Evolutionary conservation across 2,329 filamentous ascomycete genomes (phyloP).

Genomic region (Cordyceps cateniannulata): DNA sequence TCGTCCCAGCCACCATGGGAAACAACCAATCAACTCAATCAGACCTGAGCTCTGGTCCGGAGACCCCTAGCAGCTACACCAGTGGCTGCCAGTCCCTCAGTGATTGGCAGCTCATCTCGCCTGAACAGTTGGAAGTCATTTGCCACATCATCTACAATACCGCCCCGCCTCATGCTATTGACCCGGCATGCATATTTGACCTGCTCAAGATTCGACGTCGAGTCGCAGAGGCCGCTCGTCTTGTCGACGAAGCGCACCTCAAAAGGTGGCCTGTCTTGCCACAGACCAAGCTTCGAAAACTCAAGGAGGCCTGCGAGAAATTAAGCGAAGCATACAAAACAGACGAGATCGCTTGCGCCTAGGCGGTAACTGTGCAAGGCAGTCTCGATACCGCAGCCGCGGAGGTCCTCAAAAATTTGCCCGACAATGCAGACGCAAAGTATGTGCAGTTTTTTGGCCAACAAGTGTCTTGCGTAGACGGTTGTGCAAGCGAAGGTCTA

Average conservation of each 20-base stretch:
- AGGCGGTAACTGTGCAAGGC: slow-evolving; percentile 74
- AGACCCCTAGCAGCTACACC: too few species aligned
- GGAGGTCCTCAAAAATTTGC: slow-evolving; percentile 63
- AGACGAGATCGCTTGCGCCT: slow-evolving; percentile 77
- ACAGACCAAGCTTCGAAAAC: slow-evolving; percentile 71
- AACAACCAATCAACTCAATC: too few species aligned
- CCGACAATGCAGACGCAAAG: slow-evolving; percentile 65
- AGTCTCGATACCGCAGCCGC: slow-evolving; percentile 70
- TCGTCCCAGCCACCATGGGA: too few species aligned
- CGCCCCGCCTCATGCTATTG: slow-evolving; percentile 68
- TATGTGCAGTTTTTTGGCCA: slow-evolving; percentile 94
- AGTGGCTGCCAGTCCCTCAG: too few species aligned
- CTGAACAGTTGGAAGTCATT: slow-evolving; percentile 55
- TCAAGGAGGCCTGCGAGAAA: slow-evolving; percentile 73
- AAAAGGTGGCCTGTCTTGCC: slow-evolving; percentile 59
- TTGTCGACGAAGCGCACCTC: slow-evolving; percentile 45
- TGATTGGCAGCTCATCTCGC: background rate
- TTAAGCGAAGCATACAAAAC: slow-evolving; percentile 70
- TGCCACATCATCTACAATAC: slow-evolving; percentile 75
- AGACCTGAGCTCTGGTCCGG: too few species aligned
- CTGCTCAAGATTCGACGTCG: slow-evolving; percentile 73
- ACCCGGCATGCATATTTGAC: slow-evolving; percentile 77
- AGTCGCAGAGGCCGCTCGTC: slow-evolving; percentile 72
- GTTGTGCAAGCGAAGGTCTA: slow-evolving; percentile 62
- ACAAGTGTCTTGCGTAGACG: slow-evolving; percentile 64